A percentile compares a stretch with the other conserved stretches of the same genome.
Evolutionary conservation across 2,329 filamentous ascomycete genomes (phyloP).

Genomic region (Talaromyces albobiverticillius): DNA sequence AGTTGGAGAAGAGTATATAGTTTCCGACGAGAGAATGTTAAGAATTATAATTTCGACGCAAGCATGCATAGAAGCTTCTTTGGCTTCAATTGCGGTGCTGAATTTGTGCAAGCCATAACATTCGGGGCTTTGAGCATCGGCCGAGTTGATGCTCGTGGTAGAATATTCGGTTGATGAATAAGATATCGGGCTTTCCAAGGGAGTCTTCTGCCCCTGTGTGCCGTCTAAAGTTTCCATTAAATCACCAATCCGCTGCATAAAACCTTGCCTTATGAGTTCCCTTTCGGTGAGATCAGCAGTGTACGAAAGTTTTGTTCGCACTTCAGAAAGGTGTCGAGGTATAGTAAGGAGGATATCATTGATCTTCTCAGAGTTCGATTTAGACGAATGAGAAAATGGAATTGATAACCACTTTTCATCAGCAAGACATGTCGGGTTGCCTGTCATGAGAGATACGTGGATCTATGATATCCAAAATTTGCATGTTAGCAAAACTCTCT

Average conservation of each 20-base stretch:
- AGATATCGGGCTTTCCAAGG: not conserved
- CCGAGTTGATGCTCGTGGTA: not conserved
- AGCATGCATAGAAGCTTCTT: constrained; percentile 6
- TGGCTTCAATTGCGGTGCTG: constrained; percentile 2
- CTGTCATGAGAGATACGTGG: constrained; percentile 10
- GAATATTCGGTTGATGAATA: not conserved
- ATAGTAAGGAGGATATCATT: constrained; percentile 10
- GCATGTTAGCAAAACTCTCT: not conserved
- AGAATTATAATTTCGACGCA: constrained; percentile 5
- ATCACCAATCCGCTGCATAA: not conserved
- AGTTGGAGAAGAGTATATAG: not conserved
- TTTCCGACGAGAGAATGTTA: not conserved
- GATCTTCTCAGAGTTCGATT: constrained; percentile 5
- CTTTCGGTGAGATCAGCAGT: not conserved
- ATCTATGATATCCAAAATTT: not conserved
- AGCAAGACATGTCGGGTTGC: constrained; percentile 5
- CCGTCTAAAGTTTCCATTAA: constrained; percentile 1
- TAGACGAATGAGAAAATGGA: not conserved
- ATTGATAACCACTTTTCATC: constrained; percentile 7
- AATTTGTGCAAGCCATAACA: not conserved
- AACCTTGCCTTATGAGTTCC: not conserved
- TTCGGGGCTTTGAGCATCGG: not conserved
- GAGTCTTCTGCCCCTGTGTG: not conserved
- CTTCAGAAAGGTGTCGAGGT: not conserved
- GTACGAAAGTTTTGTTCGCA: not conserved